phyloP scores from a whole-genome alignment of 306 rosid species.

The Vicia villosa region DNA sequence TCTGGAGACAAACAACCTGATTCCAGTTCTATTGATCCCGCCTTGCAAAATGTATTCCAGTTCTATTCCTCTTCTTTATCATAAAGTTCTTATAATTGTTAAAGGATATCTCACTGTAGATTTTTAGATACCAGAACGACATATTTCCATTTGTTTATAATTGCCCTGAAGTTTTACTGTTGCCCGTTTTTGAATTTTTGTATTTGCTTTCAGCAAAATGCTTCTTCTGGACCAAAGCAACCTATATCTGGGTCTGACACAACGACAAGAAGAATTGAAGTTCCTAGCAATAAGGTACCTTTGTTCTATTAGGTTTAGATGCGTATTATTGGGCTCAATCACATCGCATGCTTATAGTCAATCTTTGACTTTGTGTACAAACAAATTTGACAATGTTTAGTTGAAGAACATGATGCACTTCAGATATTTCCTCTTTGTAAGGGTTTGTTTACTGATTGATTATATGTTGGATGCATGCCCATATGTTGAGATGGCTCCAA shows the following conservation, averaged over 20 bases:
- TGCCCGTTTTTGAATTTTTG: background rate
- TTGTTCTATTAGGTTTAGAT: background rate
- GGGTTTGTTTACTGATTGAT: background rate
- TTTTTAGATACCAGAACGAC: background rate
- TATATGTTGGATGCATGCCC: background rate
- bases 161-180: background rate
- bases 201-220: conserved; percentile 50
- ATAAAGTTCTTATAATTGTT: background rate
- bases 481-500: background rate
- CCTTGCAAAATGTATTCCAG: conserved; percentile 32
- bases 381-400: background rate
- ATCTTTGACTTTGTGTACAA: conserved; percentile 10
- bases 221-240: conserved; percentile 40
- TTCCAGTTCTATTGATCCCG: conserved; percentile 38
- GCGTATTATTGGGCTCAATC: background rate
- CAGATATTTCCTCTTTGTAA: background rate
- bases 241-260: conserved; percentile 43
- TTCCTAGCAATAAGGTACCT: conserved; percentile 90
- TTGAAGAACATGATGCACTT: background rate
- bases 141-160: background rate
- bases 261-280: conserved; percentile 68
- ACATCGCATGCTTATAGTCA: background rate
- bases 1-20: conserved; percentile 36
- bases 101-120: background rate
- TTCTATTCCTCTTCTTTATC: conserved; percentile 30